These are phyloP conservation scores for Clonostachys solani DNA, from an alignment of 2,329 filamentous ascomycete species.

Conservation along the genomic window DNA sequence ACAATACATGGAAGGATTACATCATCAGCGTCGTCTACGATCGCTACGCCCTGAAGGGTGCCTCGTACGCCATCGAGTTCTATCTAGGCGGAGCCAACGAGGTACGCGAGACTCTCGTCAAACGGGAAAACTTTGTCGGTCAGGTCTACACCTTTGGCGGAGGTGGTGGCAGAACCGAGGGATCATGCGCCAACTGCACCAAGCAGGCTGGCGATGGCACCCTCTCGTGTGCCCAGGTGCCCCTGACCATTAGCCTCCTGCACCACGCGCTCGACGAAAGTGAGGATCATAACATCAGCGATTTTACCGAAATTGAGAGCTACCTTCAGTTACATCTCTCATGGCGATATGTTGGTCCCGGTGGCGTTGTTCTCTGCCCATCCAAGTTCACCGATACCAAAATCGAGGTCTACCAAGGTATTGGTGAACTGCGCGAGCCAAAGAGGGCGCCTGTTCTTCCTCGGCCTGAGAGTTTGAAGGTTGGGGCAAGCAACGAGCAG, in stretches of 20 bases:
- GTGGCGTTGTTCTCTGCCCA: not conserved
- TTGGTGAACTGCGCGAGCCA: not conserved
- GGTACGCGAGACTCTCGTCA: not conserved
- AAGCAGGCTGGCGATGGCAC: constrained; percentile 1
- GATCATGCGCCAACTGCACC: constrained; percentile 4
- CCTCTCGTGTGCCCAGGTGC: constrained; percentile 4
- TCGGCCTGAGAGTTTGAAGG: too few relatives aligned
- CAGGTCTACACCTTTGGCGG: not conserved
- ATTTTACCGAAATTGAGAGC: not conserved
- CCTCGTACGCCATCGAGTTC: constrained; percentile 7
- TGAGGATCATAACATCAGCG: not conserved
- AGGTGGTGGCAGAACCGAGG: too few relatives aligned
- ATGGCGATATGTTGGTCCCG: not conserved
- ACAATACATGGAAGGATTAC: constrained; percentile 6
- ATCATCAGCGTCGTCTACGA: constrained; percentile 9
- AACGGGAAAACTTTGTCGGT: not conserved
- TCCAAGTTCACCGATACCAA: not conserved
- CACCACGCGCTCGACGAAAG: not conserved
- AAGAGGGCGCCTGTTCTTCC: not conserved
- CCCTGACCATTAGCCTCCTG: constrained; percentile 3
- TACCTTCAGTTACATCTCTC: not conserved
- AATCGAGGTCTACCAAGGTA: not conserved
- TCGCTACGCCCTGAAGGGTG: constrained; percentile 5
- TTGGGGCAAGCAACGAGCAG: too few relatives aligned
- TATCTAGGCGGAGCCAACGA: constrained; percentile 3